These are phyloP conservation scores for Phaeosphaeriaceae sp. DNA, from an alignment of 2,329 filamentous ascomycete genomes.

Conservation along the genomic window DNA sequence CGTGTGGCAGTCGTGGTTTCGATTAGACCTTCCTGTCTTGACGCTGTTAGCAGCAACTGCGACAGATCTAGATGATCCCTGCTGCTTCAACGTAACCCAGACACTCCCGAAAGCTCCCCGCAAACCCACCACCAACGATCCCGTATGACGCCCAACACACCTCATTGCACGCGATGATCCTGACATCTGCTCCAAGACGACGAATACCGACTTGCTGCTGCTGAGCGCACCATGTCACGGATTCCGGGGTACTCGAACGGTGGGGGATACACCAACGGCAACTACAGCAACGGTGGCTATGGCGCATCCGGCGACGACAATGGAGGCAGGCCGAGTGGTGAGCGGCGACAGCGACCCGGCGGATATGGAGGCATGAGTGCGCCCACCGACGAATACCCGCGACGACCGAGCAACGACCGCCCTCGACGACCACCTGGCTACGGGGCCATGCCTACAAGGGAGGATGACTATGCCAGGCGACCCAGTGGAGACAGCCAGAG, in stretches of 20 bases:
- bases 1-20: background rate
- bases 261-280: conserved; percentile 46
- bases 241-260: conserved; percentile 40
- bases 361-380: conserved; percentile 37
- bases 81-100: conserved; percentile 18
- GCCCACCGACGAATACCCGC: conserved; percentile 16
- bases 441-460: conserved; percentile 14
- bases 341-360: conserved; percentile 41
- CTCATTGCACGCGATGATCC: conserved; percentile 22
- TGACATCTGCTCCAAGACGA: conserved; percentile 1
- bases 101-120: conserved; percentile 39
- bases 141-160: conserved; percentile 18
- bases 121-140: conserved; percentile 18
- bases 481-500: conserved; percentile 32
- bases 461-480: conserved; percentile 15
- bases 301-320: conserved; percentile 19
- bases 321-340: conserved; percentile 29
- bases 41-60: conserved; percentile 8
- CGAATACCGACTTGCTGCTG: conserved; percentile 9
- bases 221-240: conserved; percentile 43
- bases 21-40: conserved; percentile 3
- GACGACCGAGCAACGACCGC: conserved; percentile 1
- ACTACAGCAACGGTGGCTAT: conserved; percentile 28
- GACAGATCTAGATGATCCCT: conserved; percentile 24
- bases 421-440: conserved; percentile 25